Base-by-base conservation (phyloP, 192 early-diverging fungal species). In the Gaertneriomyces semiglobifer region DNA sequence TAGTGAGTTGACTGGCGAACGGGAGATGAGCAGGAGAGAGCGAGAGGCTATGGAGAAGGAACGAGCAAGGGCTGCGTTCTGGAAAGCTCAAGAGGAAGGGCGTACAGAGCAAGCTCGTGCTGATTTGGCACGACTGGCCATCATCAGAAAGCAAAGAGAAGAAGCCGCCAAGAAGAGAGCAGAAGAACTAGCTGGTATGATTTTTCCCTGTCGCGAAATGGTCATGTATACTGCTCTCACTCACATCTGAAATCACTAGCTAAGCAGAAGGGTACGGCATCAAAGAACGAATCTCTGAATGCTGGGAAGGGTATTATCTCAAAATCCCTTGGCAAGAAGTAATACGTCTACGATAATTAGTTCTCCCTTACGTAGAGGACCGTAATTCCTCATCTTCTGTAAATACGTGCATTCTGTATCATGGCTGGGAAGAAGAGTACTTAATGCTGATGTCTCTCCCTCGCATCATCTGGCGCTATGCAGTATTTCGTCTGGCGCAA, bases 141-240 rank as follows among this genome's bases (percentile, higher is more conserved):
- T 83, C 58, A 83, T 83, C 64, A 62, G 63, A 41, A 83, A 83
- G 57, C 79, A 83, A 60, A 60, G 81, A 19, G 81, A 83, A 58
- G 81, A 83, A 58, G 81, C 79, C 7, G 78, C 77, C 10, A 55
- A 61, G 50, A 79, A 74, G 59, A 75, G 61, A 59, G 73, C 66
- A 0, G 79, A 81, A 55, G 76, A 77, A 43, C 67, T 61, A 42
- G 73, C 72, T 7, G 46, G 63, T 62, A 52, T 51, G 65, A 44
- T 50, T 14, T 14, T 19, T 48, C 25, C 25, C 6, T 20, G 20
- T 20, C 20, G 50, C 55, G 8, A 12, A 25, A 2, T 57, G n/a
- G 16, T 10, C 55, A 12, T 57, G 12, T 33, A 18, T 57, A 33
- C 1, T 4, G 4, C 12, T 57, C 5, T 38, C 55, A 57, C 18